These are phyloP conservation scores for Scheffersomyces cryptocercus DNA, from an alignment of 1,139 yeast genomes.

Conservation along the genomic window DNA sequence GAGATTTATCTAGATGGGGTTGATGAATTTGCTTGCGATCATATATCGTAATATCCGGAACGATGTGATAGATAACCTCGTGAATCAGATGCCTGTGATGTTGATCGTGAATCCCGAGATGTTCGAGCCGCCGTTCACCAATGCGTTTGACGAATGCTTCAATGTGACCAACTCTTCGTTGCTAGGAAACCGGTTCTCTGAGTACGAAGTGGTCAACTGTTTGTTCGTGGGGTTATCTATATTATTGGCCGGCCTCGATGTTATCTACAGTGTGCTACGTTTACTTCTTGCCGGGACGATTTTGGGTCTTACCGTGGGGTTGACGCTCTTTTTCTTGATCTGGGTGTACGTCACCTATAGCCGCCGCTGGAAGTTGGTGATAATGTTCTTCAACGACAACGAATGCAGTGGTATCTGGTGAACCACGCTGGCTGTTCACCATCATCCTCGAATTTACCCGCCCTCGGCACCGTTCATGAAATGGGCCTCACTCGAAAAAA, in stretches of 20 bases:
- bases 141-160: constrained; percentile 16
- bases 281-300: constrained; percentile 16
- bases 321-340: constrained; percentile 6
- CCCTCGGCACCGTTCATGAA: too few relatives aligned
- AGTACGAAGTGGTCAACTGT: not conserved
- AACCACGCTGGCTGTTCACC: too few relatives aligned
- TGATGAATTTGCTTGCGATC: constrained; percentile 3
- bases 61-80: constrained; percentile 17
- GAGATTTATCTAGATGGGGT: too few relatives aligned
- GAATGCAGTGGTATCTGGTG: not conserved
- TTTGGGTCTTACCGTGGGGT: constrained; percentile 12
- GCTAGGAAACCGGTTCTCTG: constrained; percentile 6
- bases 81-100: constrained; percentile 17
- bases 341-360: constrained; percentile 7
- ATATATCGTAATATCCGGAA: constrained; percentile 10
- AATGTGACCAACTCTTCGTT: constrained; percentile 10
- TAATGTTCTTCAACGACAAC: not conserved
- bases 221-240: constrained; percentile 7
- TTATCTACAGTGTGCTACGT: constrained; percentile 19
- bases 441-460: too few relatives aligned
- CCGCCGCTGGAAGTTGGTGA: constrained; percentile 5
- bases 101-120: constrained; percentile 26
- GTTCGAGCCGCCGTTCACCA: constrained; percentile 31
- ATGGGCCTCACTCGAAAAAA: too few relatives aligned
- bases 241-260: constrained; percentile 20